These are phyloP conservation scores for Prunus fruticosa DNA, from an alignment of 306 rosid species.

Conservation along the genomic window DNA sequence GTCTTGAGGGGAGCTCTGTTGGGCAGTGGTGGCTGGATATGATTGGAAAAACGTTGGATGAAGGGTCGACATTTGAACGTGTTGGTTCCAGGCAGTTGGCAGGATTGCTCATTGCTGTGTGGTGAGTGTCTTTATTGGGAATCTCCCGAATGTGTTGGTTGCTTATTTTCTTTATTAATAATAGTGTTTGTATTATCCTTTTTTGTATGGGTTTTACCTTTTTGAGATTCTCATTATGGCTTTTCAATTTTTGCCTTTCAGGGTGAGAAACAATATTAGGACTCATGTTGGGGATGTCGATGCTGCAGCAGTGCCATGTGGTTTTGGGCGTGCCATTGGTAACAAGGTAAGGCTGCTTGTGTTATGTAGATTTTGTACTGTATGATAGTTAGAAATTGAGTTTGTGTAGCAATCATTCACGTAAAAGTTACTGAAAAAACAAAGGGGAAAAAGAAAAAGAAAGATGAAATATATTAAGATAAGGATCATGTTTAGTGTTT, in stretches of 20 bases:
- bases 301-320: slow-evolving; percentile 98
- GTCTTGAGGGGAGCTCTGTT: slow-evolving; percentile 93
- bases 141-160: not conserved
- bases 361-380: slow-evolving; percentile 16
- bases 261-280: slow-evolving; percentile 70
- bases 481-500: not conserved
- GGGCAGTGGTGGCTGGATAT: slow-evolving; percentile 99
- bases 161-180: slow-evolving; percentile 8
- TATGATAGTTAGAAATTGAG: not conserved
- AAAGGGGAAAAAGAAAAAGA: not conserved
- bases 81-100: slow-evolving; percentile 99
- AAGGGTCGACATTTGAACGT: slow-evolving; percentile 86
- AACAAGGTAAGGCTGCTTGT: slow-evolving; percentile 63
- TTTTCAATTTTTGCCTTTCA: slow-evolving; percentile 36
- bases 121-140: slow-evolving; percentile 55
- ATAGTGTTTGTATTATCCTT: slow-evolving; percentile 5
- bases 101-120: slow-evolving; percentile 89
- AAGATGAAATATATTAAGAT: not conserved
- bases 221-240: slow-evolving; percentile 25
- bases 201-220: slow-evolving; percentile 10
- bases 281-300: slow-evolving; percentile 92
- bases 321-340: slow-evolving; percentile 97
- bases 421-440: not conserved
- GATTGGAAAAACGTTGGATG: slow-evolving; percentile 89
- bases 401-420: slow-evolving; percentile 3